Evolutionary conservation across 306 rosid genomes (phyloP), one percentile per base, ranked within the genome.

Genomic region (Abrus pulchellus): DNA sequence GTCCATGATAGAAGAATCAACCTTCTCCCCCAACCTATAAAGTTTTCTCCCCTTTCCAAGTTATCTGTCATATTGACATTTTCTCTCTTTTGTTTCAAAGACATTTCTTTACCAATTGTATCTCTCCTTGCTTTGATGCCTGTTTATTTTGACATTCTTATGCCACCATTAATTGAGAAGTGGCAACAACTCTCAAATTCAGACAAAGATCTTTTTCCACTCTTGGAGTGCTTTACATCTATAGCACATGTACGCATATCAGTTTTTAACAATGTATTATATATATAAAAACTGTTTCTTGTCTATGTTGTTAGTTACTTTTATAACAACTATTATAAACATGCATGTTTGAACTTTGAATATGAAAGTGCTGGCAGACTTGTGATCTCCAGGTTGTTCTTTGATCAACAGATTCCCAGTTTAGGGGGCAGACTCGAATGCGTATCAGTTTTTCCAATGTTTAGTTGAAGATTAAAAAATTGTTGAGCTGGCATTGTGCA

Each of bases 151-250:
- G 97, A 92, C 71, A 92, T 96, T 85, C 89, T 96, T 87, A 96
- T 96, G 99, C 98, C 99, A 48, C 98, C 99, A 79, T 89, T 96
- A 87, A 88, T 96, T 66, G 89, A 89, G 72, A 96, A 96, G 87
- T 96, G 99, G 99, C 97, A 96, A 76, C 97, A 92, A 82, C 97
- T 93, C 79, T 91, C 97, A 67, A 88, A 93, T 86, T 87, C 98
- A 72, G 98, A 96, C 85, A 96, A 96, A 83, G 99, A 93, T 75
- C 88, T 96, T 28, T 92, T 93, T 80, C 99, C 98, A 2, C 88
- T 96, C 79, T 82, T 96, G 52, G 99, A 96, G 83, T 93, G 99
- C 89, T 92, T 96, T 83, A 96, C 99, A 56, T 96, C 99, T 48
- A 93, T 96, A 74, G 92, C 99, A 63, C 97, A 93, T 92, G 99